phyloP scores from a whole-genome alignment of 331 rosid species.

The Ulmus americana region DNA sequence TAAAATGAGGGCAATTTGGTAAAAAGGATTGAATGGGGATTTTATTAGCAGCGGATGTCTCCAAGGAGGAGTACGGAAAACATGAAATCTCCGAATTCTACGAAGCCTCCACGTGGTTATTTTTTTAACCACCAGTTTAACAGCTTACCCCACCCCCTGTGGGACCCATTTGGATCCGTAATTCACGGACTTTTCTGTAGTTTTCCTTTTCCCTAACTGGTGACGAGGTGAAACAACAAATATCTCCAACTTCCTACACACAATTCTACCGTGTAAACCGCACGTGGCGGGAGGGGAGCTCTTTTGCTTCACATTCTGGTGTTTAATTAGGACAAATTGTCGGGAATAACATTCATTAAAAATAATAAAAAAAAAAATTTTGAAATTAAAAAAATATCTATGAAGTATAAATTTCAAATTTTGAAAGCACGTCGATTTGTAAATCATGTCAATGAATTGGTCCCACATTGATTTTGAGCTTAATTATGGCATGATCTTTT shows the following conservation, averaged over 20 bases:
- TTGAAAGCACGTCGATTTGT: not conserved
- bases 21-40: not conserved
- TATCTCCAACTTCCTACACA: not conserved
- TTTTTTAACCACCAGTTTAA: constrained; percentile 20
- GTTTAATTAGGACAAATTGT: constrained; percentile 8
- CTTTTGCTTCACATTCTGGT: constrained; percentile 3
- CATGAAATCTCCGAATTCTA: not conserved
- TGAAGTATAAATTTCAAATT: too few relatives aligned
- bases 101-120: constrained; percentile 34
- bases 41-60: constrained; percentile 28
- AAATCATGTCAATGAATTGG: not conserved
- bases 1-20: constrained; percentile 20
- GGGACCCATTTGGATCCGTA: constrained; percentile 15
- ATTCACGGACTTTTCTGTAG: constrained; percentile 18
- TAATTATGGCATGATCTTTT: not conserved
- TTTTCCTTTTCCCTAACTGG: not conserved
- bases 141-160: not conserved
- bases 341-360: constrained; percentile 1
- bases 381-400: too few relatives aligned
- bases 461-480: not conserved
- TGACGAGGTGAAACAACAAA: not conserved
- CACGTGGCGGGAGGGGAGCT: constrained; percentile 12
- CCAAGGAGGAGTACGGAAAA: constrained; percentile 23
- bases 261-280: not conserved
- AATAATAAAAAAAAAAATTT: too few relatives aligned